Evolutionary conservation across 192 early-diverging fungal species (phyloP), one percentile per base, ranked within the genome.

Genomic region (Umbelopsis vinacea): DNA sequence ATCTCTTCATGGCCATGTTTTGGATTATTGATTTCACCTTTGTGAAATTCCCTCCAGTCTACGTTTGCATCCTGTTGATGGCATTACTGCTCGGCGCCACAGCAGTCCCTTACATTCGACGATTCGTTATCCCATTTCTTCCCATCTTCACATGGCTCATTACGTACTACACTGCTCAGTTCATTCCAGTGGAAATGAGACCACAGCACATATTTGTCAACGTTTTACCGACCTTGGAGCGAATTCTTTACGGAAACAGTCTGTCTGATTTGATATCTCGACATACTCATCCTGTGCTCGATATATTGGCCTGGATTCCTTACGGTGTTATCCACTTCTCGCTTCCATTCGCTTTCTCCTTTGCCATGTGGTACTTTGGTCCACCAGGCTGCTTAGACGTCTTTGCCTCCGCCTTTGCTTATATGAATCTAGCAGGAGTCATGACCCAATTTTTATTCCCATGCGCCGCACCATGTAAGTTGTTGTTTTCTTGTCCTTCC

Each of bases 301-400:
- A 92, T 78, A 66, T 91, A 5, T 70, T 91, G 24, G 87, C 89
- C 3, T 92, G 90, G 84, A 55, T 92, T 35, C 90, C 89, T 10
- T 91, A 92, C 70, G 91, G 91, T n/a, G 79, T 92, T n/a, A 55
- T 90, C 17, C 90, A 92, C 67, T 92, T 87, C 77, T 77, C 86
- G 2, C 82, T 89, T n/a, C 90, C 90, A 11, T 84, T 88, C 46
- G 66, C 90, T 37, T 85, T 89, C 40, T 81, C 80, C 1, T 37
- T 82, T 2, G 35, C 80, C 23, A 71, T 90, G 6, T 78, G 82
- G 69, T 76, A 75, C 68, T 83, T 80, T 77, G 89, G 83, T 29
- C 87, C 84, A 11, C 81, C 84, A 2, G 79, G 82, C 1, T 76
- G 83, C 11, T 72, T 87, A 3, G 73, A 82, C 1, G 78, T 86